Base-by-base conservation (phyloP, 208 protist species). In the Wallacemonas rigidus region DNA sequence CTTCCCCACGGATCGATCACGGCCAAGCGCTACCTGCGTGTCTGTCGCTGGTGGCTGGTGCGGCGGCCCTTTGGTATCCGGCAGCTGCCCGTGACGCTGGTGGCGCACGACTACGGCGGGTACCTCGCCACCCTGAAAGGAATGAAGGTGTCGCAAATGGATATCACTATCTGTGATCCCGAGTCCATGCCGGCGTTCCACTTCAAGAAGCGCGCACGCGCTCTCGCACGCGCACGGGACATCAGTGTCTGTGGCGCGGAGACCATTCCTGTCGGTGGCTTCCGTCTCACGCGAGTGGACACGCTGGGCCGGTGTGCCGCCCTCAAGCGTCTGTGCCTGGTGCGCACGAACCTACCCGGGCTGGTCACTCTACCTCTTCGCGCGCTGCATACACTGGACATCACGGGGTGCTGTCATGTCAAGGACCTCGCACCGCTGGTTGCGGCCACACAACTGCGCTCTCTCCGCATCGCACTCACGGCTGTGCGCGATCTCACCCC, bases 1-100 rank as follows among this genome's bases (percentile, higher is more conserved):
- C 26, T 65, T 3, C 36, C 60, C 3, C 60, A 65, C 40, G 60
- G 60, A 4, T 45, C 60, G 7, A 2, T 65, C 11, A 65, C 60
- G 5, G 60, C 15, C n/a, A 14, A 36, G 43, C 43, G 60, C 3
- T 65, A 65, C 26, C 15, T 65, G 15, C 60, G 60, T 65, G 60
- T 35, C 11, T 65, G 40, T 50, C 9, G 14, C 12, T 65, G 60
- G 60, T 65, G 60, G 60, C 60, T 65, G 12, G 7, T 15, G 11
- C 44, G n/a, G 60, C 60, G 60, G 4, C 60, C 60, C 15, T 65
- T 65, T 35, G 60, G 60, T 8, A 38, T 65, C 4, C 60, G 17
- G 41, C 60, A 48, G 38, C 47, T 65, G 1, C 40, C 40, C n/a
- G 60, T 65, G 41, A 50, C 43, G 38, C 36, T 65, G 4, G 36